Percentiles rank a stretch among this genome's conserved stretches.
phyloP scores from a whole-genome alignment of 2,329 filamentous ascomycete genomes.

The Esteya vermicola region DNA sequence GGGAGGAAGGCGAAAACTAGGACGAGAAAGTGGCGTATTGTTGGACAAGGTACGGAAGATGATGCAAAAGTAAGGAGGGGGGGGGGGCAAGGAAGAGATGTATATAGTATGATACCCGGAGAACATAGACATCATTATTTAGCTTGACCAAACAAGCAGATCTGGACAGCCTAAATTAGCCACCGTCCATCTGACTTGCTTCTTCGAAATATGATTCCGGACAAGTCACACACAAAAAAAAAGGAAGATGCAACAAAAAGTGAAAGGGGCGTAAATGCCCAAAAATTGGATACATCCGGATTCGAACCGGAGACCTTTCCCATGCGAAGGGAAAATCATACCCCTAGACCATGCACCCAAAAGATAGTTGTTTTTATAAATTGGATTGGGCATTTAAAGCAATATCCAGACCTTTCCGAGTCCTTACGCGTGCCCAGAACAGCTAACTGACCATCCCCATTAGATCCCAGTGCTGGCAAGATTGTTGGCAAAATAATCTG shows the following conservation, averaged over 20 bases:
- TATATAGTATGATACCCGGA: too few species aligned
- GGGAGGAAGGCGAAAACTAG: slow-evolving; percentile 54
- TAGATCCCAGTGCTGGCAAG: too few species aligned
- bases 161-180: too few species aligned
- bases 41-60: slow-evolving; percentile 66
- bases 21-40: slow-evolving; percentile 64
- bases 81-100: background rate
- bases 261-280: too few species aligned
- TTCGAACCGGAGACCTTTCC: slow-evolving; percentile 2
- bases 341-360: slow-evolving; percentile 9
- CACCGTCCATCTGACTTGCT: too few species aligned
- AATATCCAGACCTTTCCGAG: slow-evolving; percentile 15
- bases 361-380: background rate
- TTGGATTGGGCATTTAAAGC: background rate
- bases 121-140: too few species aligned
- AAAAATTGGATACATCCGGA: background rate
- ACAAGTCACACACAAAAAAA: background rate
- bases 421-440: too few species aligned
- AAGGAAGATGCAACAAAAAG: background rate
- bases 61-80: slow-evolving; percentile 28
- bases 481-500: too few species aligned
- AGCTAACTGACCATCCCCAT: too few species aligned
- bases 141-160: too few species aligned
- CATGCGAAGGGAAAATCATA: slow-evolving; percentile 3
- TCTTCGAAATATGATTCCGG: background rate